Evolutionary conservation across 1,139 yeast species (phyloP).

Genomic region (Geotrichum armillariae): DNA sequence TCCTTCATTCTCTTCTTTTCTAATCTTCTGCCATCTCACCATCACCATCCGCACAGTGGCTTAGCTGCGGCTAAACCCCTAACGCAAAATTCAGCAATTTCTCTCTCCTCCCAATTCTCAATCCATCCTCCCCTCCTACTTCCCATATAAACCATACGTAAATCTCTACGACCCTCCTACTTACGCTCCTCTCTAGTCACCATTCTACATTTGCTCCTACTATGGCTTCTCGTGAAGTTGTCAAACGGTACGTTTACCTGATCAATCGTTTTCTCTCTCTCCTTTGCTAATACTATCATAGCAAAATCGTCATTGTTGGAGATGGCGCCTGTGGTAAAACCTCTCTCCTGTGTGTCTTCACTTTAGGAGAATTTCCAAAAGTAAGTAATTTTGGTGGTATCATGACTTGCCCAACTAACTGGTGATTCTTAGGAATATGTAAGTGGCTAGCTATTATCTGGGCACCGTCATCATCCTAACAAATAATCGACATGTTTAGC

Average conservation of each 20-base stretch:
- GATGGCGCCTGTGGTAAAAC: conserved; percentile 98
- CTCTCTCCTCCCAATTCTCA: neutral
- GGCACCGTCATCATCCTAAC: neutral
- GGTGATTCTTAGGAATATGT: conserved; percentile 24
- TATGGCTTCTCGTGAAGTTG: conserved; percentile 22
- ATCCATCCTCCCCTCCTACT: conserved; percentile 1
- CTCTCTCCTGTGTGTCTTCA: conserved; percentile 84
- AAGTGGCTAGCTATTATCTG: conserved; percentile 13
- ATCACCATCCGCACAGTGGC: too few relatives aligned
- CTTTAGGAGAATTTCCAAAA: conserved; percentile 71
- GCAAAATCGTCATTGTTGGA: conserved; percentile 89
- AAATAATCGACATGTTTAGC: conserved; percentile 45
- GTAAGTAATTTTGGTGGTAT: conserved; percentile 29
- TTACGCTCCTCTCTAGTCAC: neutral
- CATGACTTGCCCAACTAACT: too few relatives aligned
- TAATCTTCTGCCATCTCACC: neutral
- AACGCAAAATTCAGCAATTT: too few relatives aligned
- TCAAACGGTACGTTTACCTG: conserved; percentile 17
- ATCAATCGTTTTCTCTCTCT: neutral
- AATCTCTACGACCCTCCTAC: neutral
- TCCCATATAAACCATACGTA: neutral
- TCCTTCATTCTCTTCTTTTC: too few relatives aligned
- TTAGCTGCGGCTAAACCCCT: too few relatives aligned
- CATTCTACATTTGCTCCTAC: conserved; percentile 1
- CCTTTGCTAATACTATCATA: too few relatives aligned